A percentile compares a stretch with the other conserved stretches of the same genome.
phyloP scores from a whole-genome alignment of 768 basidiomycete genomes.

The Phaeolepiota aurea region DNA sequence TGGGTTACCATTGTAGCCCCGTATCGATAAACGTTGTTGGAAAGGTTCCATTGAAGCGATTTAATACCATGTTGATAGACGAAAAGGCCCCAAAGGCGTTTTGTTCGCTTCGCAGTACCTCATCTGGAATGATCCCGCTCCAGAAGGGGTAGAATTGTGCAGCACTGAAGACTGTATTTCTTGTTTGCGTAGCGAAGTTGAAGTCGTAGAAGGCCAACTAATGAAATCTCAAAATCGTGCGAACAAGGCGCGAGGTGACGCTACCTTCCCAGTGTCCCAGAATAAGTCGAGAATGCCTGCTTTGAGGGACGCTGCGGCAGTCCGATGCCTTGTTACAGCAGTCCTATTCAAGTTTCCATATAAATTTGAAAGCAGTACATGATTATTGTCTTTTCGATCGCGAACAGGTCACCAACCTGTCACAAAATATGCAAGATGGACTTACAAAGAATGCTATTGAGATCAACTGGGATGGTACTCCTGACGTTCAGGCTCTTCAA shows the following conservation, averaged over 20 bases:
- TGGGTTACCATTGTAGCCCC: slow-evolving; percentile 69
- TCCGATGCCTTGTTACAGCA: slow-evolving; percentile 39
- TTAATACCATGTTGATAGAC: slow-evolving; percentile 68
- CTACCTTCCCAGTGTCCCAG: slow-evolving; percentile 72
- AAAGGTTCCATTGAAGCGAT: slow-evolving; percentile 82
- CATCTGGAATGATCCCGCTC: slow-evolving; percentile 76
- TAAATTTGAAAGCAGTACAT: slow-evolving; percentile 49
- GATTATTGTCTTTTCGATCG: slow-evolving; percentile 56
- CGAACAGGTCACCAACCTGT: slow-evolving; percentile 2
- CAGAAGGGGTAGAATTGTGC: slow-evolving; percentile 84
- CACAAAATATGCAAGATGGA: slow-evolving; percentile 8
- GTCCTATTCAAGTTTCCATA: slow-evolving; percentile 40
- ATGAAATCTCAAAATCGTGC: no score
- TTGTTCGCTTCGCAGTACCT: slow-evolving; percentile 44
- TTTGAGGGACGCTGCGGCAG: slow-evolving; percentile 49
- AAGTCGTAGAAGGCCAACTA: slow-evolving; percentile 88
- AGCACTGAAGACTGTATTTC: slow-evolving; percentile 58
- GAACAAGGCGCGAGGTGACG: no score
- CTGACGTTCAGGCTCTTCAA: slow-evolving; percentile 67
- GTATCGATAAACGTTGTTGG: slow-evolving; percentile 73
- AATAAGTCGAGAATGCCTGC: slow-evolving; percentile 75
- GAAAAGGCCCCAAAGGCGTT: slow-evolving; percentile 70
- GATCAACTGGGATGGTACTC: slow-evolving; percentile 61
- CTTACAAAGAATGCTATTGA: slow-evolving; percentile 84
- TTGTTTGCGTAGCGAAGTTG: slow-evolving; percentile 60